Base-by-base conservation (phyloP, 139 green algal genomes). In the Medakamo hakoo region DNA sequence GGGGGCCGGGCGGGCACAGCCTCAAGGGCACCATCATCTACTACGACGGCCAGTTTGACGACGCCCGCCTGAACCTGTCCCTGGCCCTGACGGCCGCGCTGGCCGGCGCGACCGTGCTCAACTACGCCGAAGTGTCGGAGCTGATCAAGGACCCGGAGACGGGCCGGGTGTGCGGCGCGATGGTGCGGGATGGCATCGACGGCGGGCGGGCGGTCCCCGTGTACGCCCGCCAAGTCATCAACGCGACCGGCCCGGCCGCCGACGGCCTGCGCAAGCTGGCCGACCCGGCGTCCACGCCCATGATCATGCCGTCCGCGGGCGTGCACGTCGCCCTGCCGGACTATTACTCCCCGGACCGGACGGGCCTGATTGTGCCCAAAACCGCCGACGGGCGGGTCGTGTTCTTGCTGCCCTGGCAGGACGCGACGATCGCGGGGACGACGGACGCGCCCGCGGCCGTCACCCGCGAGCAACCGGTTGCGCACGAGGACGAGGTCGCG, bases 21-120 rank as follows among this genome's bases (percentile, higher is more conserved):
- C 75, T 97, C 26, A 95, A 93, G 69, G 89, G 87, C 30, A 78
- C 78, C 73, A 88, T 96, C 40, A 64, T 95, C 56, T 98, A 97
- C 74, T 96, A 90, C 60, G 88, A 98, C 62, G 92, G 92, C 4
- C 92, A 97, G 76, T 97, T 99, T 72, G 82, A 99, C 68, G 93
- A 99, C 68, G 73, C 92, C 1, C 78, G 92, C 20, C 57, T 96
- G 40, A 86, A 84, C 55, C 76, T 97, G 18, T 63, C 80, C 25
- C 77, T 99, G 40, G 92, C 91, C 0, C 85, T 71, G 67, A 95
- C 91, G 1, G 87, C 93, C 0, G 90, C 89, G 1, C 74, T 81
- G 4, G 86, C 80, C 28, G 93, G 93, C 21, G 93, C 87, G 1
- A 76, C 73, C 1, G 78, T 94, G 28, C 29, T 83, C 30, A 98